phyloP scores from a whole-genome alignment of 106 monocot genomes.

The Platanthera guangdongensis region DNA sequence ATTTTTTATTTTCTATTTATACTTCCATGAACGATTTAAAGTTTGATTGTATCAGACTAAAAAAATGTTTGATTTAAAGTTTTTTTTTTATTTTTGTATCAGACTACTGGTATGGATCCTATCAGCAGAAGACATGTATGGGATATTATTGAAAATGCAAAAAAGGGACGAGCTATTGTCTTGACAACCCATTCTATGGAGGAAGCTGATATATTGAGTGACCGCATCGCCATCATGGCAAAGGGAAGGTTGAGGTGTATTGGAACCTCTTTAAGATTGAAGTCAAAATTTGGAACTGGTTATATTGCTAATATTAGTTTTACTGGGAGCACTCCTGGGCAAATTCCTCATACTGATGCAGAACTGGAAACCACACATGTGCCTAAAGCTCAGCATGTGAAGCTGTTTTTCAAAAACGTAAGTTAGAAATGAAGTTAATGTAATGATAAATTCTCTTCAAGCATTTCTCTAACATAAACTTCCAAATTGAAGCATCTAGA shows the following conservation, averaged over 20 bases:
- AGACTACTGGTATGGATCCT: conserved; percentile 98
- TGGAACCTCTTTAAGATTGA: conserved; percentile 74
- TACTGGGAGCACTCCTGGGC: conserved; percentile 20
- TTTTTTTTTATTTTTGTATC: not conserved
- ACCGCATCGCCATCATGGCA: conserved; percentile 92
- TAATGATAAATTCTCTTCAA: too few species aligned
- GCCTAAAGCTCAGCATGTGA: conserved; percentile 39
- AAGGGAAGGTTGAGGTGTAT: conserved; percentile 87
- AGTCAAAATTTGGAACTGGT: conserved; percentile 78
- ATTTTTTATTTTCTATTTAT: not conserved
- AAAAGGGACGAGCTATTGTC: conserved; percentile 80
- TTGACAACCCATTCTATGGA: conserved; percentile 99
- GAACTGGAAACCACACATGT: not conserved
- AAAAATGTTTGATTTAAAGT: not conserved
- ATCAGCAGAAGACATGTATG: conserved; percentile 87
- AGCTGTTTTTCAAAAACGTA: conserved; percentile 73
- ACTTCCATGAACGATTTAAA: not conserved
- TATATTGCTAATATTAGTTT: conserved; percentile 80
- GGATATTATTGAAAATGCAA: conserved; percentile 94
- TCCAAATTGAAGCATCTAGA: conserved; percentile 42
- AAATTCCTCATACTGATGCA: conserved; percentile 15
- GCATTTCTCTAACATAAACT: not conserved
- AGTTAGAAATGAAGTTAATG: not conserved
- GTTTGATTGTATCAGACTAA: conserved; percentile 40
- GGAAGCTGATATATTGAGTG: conserved; percentile 87